Evolutionary conservation across 176 grass and related monocot species (phyloP).

Genomic region (Cymbopogon citratus): DNA sequence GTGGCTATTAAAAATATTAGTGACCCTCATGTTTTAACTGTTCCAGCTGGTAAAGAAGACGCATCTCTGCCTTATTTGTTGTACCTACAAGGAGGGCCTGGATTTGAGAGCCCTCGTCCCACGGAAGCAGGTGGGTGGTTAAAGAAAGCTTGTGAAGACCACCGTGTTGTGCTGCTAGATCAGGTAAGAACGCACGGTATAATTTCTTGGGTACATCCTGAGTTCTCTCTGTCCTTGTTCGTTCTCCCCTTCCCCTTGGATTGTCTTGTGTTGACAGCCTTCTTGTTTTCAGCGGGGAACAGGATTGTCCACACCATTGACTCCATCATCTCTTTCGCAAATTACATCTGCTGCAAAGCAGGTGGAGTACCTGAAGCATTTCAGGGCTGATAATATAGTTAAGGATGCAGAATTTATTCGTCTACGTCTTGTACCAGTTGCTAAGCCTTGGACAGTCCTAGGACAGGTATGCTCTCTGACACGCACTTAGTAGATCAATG

Average conservation of each 20-base stretch:
- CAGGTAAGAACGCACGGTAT: conserved; percentile 32
- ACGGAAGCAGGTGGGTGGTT: conserved; percentile 78
- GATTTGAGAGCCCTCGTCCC: conserved; percentile 76
- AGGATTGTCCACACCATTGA: conserved; percentile 81
- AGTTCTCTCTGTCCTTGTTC: background rate
- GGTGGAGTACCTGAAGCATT: conserved; percentile 79
- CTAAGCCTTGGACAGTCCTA: conserved; percentile 83
- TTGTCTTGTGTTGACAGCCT: background rate
- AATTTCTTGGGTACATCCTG: background rate
- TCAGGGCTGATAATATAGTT: conserved; percentile 93
- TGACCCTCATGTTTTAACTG: background rate
- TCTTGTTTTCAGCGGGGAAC: conserved; percentile 66
- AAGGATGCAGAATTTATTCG: conserved; percentile 92
- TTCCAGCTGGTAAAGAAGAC: conserved; percentile 74
- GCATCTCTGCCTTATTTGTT: conserved; percentile 63
- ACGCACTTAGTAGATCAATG: background rate
- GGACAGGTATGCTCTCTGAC: conserved; percentile 68
- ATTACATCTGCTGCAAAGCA: conserved; percentile 50
- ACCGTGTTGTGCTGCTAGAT: conserved; percentile 74
- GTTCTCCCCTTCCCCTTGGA: background rate
- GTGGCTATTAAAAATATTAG: background rate
- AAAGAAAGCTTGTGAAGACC: conserved; percentile 84
- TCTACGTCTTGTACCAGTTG: conserved; percentile 50
- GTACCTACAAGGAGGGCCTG: conserved; percentile 91
- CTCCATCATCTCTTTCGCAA: conserved; percentile 85